These are phyloP conservation scores for Biancaea sappan DNA, from an alignment of 306 rosid genomes.

Conservation along the genomic window DNA sequence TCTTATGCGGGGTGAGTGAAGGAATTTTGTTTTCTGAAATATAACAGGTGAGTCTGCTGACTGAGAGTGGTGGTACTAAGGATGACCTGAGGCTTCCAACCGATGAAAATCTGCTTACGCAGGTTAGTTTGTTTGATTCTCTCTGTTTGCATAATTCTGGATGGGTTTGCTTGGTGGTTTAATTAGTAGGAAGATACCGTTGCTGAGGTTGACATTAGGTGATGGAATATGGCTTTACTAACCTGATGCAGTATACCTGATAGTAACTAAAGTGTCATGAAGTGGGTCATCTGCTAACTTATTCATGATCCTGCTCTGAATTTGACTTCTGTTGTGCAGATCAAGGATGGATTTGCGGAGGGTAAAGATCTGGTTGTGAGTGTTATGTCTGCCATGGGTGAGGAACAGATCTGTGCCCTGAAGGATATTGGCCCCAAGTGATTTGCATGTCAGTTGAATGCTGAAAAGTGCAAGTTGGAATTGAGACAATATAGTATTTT, in stretches of 20 bases:
- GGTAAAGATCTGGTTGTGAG: constrained; percentile 74
- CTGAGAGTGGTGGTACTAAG: constrained; percentile 66
- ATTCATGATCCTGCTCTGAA: not conserved
- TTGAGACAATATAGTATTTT: not conserved
- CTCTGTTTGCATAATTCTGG: not conserved
- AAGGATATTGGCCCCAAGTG: constrained; percentile 74
- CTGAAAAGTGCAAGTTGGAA: constrained; percentile 12
- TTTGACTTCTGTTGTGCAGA: constrained; percentile 46
- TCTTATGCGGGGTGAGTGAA: not conserved
- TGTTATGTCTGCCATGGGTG: constrained; percentile 82
- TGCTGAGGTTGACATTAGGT: not conserved
- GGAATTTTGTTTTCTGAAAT: not conserved
- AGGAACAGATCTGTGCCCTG: constrained; percentile 68
- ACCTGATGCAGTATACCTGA: not conserved
- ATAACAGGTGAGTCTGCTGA: constrained; percentile 70
- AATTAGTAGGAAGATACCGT: not conserved
- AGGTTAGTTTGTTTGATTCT: constrained; percentile 39
- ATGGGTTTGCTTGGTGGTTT: not conserved
- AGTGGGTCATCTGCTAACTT: too few relatives aligned
- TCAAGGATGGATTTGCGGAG: constrained; percentile 64
- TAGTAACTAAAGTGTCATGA: too few relatives aligned
- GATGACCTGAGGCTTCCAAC: constrained; percentile 78
- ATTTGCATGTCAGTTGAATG: constrained; percentile 1
- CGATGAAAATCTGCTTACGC: constrained; percentile 61
- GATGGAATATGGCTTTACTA: not conserved